Evolutionary conservation across 805 yeast species (phyloP).

Genomic region (Candida montana): DNA sequence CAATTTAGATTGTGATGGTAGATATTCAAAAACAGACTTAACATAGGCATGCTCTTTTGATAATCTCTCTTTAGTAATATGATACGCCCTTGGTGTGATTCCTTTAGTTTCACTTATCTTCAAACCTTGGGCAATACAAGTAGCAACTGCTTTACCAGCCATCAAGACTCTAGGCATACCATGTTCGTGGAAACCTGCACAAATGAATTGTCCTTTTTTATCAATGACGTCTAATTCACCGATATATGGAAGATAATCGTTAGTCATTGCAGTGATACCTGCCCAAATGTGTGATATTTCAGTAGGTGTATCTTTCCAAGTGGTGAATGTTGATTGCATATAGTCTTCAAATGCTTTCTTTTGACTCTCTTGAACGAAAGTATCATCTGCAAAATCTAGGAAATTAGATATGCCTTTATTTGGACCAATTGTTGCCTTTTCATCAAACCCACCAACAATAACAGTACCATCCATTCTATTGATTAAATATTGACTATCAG

Average conservation of each 20-base stretch:
- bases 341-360: constrained; percentile 24
- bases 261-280: constrained; percentile 43
- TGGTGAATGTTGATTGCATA: constrained; percentile 28
- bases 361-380: constrained; percentile 24
- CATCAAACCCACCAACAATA: constrained; percentile 30
- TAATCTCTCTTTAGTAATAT: constrained; percentile 18
- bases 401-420: constrained; percentile 17
- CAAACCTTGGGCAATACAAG: constrained; percentile 15
- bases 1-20: no score
- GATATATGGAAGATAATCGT: constrained; percentile 37
- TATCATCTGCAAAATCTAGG: constrained; percentile 32
- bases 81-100: constrained; percentile 17
- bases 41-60: constrained; percentile 10
- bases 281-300: constrained; percentile 33
- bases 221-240: constrained; percentile 31
- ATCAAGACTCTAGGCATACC: constrained; percentile 45
- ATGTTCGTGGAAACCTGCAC: constrained; percentile 47
- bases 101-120: constrained; percentile 12
- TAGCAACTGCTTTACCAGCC: constrained; percentile 35
- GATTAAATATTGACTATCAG: constrained; percentile 30
- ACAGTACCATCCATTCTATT: constrained; percentile 36
- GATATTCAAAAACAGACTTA: not conserved
- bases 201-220: constrained; percentile 30
- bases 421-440: constrained; percentile 6
- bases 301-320: constrained; percentile 28